A percentile compares a stretch with the other conserved stretches of the same genome.
Evolutionary conservation across 805 yeast species (phyloP).

Genomic region (Barnettozyma salicaria): DNA sequence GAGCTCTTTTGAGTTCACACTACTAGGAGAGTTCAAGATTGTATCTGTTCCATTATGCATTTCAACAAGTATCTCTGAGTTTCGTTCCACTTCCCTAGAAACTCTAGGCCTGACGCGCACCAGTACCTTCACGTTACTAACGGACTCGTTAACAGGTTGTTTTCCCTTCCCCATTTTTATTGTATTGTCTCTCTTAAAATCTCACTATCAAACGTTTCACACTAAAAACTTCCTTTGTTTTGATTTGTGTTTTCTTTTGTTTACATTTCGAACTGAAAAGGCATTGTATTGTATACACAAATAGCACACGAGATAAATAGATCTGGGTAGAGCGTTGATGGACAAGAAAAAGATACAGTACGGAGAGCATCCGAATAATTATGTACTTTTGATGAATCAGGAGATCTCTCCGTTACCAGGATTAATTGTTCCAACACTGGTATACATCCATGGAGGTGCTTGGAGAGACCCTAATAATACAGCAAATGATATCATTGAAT

Average conservation of each 20-base stretch:
- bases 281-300: background rate
- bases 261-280: conserved; percentile 5
- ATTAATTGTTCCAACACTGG: conserved; percentile 27
- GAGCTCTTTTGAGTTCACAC: no score
- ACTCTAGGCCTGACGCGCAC: conserved; percentile 47
- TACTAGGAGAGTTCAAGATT: conserved; percentile 10
- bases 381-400: background rate
- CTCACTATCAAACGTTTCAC: no score
- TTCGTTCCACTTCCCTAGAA: conserved; percentile 15
- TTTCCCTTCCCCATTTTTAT: conserved; percentile 1
- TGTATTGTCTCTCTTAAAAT: no score
- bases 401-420: background rate
- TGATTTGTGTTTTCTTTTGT: conserved; percentile 1
- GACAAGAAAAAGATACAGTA: background rate
- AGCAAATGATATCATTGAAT: conserved; percentile 42
- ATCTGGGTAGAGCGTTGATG: no score
- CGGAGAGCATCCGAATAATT: conserved; percentile 7
- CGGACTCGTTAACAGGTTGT: background rate
- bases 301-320: no score
- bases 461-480: conserved; percentile 74
- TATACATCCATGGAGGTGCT: conserved; percentile 83
- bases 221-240: no score
- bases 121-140: conserved; percentile 38
- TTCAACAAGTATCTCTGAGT: conserved; percentile 15
- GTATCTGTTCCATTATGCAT: conserved; percentile 17